phyloP scores from a whole-genome alignment of 148 eudicot genomes.

The Pharnaceum exiguum region DNA sequence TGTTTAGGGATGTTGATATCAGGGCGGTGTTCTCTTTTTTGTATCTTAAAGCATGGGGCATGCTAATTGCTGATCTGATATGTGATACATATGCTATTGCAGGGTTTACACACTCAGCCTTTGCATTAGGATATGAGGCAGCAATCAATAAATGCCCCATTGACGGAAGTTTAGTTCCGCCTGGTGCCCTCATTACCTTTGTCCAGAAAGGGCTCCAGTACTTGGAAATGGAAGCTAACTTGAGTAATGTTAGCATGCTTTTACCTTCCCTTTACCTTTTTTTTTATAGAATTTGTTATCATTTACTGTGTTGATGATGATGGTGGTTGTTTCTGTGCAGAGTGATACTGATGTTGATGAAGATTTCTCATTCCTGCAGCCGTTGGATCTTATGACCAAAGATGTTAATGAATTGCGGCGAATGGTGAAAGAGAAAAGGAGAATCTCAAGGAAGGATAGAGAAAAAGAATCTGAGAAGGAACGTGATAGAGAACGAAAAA shows the following conservation, averaged over 20 bases:
- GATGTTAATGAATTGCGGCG: constrained; percentile 56
- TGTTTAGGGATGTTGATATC: not conserved
- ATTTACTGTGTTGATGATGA: not conserved
- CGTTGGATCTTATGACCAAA: constrained; percentile 78
- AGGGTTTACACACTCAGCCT: constrained; percentile 80
- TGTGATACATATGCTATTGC: constrained; percentile 19
- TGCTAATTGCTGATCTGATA: constrained; percentile 10
- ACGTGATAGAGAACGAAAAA: constrained; percentile 42
- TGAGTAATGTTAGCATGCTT: constrained; percentile 52
- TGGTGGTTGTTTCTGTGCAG: constrained; percentile 30
- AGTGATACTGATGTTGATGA: constrained; percentile 57
- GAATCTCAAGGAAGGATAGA: constrained; percentile 35
- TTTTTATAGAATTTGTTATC: not conserved
- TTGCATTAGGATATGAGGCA: constrained; percentile 72
- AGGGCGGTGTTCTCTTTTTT: not conserved
- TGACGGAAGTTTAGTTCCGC: constrained; percentile 71
- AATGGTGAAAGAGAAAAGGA: constrained; percentile 57
- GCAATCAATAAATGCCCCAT: constrained; percentile 45
- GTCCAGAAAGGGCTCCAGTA: constrained; percentile 74
- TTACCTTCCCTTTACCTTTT: constrained; percentile 11
- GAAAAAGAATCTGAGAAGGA: constrained; percentile 39
- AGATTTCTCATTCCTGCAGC: constrained; percentile 59
- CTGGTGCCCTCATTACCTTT: constrained; percentile 58
- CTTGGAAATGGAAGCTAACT: constrained; percentile 72
- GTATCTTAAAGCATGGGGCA: not conserved